phyloP scores from a whole-genome alignment of 2,329 filamentous ascomycete genomes.

The Thielaviopsis populi region DNA sequence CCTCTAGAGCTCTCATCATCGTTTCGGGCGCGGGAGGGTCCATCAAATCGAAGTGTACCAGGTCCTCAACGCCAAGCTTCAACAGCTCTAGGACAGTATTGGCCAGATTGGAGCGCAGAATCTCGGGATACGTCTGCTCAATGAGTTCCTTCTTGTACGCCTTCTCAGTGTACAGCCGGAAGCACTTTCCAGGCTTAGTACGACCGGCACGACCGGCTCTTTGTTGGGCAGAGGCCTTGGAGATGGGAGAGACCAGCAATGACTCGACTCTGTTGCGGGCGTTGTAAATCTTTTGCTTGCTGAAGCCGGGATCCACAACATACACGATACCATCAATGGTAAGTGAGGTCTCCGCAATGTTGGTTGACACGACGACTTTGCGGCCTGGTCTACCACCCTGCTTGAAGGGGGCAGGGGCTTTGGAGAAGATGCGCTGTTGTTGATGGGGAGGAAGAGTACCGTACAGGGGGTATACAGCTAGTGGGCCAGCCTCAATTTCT shows the following conservation, averaged over 20 bases:
- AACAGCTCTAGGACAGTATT: constrained; percentile 94
- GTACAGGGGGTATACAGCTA: constrained; percentile 86
- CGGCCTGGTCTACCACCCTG: constrained; percentile 74
- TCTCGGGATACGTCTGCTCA: constrained; percentile 91
- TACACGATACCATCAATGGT: constrained; percentile 99
- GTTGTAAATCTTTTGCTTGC: constrained; percentile 99
- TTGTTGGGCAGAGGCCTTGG: constrained; percentile 92
- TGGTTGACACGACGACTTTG: constrained; percentile 88
- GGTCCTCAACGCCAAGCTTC: constrained; percentile 87
- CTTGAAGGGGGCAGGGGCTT: constrained; percentile 57
- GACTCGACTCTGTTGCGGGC: constrained; percentile 93
- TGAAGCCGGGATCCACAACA: constrained; percentile 97
- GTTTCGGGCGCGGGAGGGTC: constrained; percentile 96
- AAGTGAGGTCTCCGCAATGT: constrained; percentile 93
- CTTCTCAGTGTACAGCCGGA: constrained; percentile 84
- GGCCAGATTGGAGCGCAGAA: constrained; percentile 83
- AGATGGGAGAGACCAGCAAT: constrained; percentile 91
- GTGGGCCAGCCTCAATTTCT: constrained; percentile 79
- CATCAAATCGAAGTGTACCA: constrained; percentile 98
- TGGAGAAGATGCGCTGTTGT: constrained; percentile 91
- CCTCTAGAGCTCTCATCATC: constrained; percentile 92
- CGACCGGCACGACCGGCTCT: constrained; percentile 97
- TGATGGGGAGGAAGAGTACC: constrained; percentile 82
- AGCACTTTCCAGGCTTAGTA: constrained; percentile 96
- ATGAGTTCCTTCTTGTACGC: constrained; percentile 98